These are phyloP conservation scores for Cenococcum geophilum DNA, from an alignment of 495 filamentous ascomycete genomes.

Conservation along the genomic window DNA sequence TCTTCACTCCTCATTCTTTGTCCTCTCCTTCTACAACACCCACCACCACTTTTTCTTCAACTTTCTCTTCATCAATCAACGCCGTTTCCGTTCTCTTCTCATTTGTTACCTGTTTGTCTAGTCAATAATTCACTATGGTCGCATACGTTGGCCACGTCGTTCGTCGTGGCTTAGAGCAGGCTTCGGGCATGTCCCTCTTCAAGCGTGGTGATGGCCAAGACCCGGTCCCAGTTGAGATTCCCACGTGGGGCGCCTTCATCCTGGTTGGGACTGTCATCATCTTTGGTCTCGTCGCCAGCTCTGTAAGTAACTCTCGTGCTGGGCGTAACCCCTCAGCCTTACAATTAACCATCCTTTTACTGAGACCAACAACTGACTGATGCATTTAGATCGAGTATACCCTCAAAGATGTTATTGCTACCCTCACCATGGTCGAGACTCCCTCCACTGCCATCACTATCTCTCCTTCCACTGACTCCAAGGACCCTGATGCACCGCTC, in stretches of 20 bases:
- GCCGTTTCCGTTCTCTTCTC: neutral
- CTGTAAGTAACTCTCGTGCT: slow-evolving; percentile 26
- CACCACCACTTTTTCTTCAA: neutral
- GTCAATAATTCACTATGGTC: slow-evolving; percentile 12
- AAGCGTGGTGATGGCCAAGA: slow-evolving; percentile 12
- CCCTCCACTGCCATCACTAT: slow-evolving; percentile 54
- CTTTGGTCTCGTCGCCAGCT: slow-evolving; percentile 25
- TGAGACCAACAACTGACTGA: slow-evolving; percentile 5
- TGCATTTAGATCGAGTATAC: slow-evolving; percentile 49
- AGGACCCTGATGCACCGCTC: slow-evolving; percentile 28
- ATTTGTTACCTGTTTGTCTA: too few relatives aligned
- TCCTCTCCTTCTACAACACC: too few relatives aligned
- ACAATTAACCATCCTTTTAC: neutral
- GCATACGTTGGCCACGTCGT: slow-evolving; percentile 17
- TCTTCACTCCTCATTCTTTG: too few relatives aligned
- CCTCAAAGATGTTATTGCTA: slow-evolving; percentile 52
- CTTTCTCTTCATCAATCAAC: neutral
- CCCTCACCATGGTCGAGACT: slow-evolving; percentile 57
- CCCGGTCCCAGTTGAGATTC: slow-evolving; percentile 12
- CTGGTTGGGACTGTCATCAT: slow-evolving; percentile 27
- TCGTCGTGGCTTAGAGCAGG: slow-evolving; percentile 19
- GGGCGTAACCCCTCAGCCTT: neutral
- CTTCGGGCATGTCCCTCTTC: slow-evolving; percentile 1
- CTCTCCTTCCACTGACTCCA: slow-evolving; percentile 30
- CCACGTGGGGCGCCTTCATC: slow-evolving; percentile 14